phyloP scores from a whole-genome alignment of 139 green algal genomes.

The Chlorella sp. region DNA sequence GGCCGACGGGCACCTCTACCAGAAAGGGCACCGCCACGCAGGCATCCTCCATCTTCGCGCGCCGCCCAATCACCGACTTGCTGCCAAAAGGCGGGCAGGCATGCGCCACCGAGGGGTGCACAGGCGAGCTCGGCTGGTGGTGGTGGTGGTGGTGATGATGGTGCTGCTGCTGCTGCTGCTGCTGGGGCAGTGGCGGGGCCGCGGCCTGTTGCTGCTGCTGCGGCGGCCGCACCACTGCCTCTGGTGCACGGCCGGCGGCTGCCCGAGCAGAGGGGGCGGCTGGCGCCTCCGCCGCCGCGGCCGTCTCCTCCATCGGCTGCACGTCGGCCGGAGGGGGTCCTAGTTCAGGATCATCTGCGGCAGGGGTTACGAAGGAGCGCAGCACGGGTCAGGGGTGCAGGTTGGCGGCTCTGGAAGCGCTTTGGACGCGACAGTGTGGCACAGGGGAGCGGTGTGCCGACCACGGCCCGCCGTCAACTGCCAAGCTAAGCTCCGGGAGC shows the following conservation, averaged over 20 bases:
- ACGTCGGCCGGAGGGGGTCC: not conserved
- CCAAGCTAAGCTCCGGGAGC: too few relatives aligned
- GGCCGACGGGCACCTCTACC: conserved; percentile 53
- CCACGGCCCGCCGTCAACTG: too few relatives aligned
- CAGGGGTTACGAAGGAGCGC: not conserved
- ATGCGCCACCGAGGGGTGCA: not conserved
- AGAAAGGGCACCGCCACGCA: conserved; percentile 73
- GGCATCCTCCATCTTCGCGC: conserved; percentile 80
- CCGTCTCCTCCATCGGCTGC: not conserved
- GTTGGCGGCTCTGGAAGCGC: too few relatives aligned
- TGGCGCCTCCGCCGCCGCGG: not conserved
- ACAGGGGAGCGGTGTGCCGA: too few relatives aligned
- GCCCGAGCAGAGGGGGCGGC: not conserved
- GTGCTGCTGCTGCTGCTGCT: conserved; percentile 21
- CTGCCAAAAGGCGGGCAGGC: conserved; percentile 71
- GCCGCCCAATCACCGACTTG: conserved; percentile 72
- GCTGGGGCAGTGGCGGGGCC: not conserved
- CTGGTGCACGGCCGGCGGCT: not conserved
- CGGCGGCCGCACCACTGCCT: not conserved
- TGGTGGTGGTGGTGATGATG: not conserved
- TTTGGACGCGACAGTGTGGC: too few relatives aligned
- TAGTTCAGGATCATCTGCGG: conserved; percentile 25
- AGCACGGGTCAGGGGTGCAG: not conserved
- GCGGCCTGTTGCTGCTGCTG: not conserved
- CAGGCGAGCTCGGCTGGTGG: not conserved